Conservation (phyloP, 1,284 basidiomycete species). For the Rhodotorula glutinis region DNA sequence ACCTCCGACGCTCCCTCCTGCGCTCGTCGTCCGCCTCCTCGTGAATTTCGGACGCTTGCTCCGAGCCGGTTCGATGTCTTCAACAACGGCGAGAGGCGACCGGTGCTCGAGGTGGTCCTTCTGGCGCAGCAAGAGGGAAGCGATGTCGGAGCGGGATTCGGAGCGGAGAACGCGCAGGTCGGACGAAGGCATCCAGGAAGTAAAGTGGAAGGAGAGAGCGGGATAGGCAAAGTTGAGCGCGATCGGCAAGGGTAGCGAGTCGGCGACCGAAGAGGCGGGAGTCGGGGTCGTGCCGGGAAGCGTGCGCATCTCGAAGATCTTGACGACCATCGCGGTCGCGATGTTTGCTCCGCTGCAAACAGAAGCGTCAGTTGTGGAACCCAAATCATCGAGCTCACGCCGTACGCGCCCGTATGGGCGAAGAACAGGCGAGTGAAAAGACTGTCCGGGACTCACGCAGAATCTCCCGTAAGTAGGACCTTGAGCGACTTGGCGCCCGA, state of each 20-base stretch:
- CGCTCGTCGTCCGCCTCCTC: slow-evolving; percentile 7
- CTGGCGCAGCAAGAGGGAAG: slow-evolving; percentile 64
- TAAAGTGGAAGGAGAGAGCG: slow-evolving; percentile 89
- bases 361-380: too few species aligned
- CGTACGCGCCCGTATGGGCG: too few species aligned
- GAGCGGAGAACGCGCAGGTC: slow-evolving; percentile 74
- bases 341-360: slow-evolving; percentile 72
- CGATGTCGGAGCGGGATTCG: slow-evolving; percentile 63
- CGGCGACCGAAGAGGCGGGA: slow-evolving; percentile 30
- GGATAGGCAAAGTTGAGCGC: slow-evolving; percentile 73
- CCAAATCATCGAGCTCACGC: slow-evolving; percentile 60
- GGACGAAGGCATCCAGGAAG: slow-evolving; percentile 88
- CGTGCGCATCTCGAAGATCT: slow-evolving; percentile 64
- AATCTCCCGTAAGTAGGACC: slow-evolving; percentile 80
- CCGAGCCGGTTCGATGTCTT: slow-evolving; percentile 54
- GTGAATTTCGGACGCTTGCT: slow-evolving; percentile 15
- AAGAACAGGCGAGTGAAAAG: too few species aligned
- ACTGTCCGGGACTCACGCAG: slow-evolving; percentile 46
- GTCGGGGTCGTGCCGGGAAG: slow-evolving; percentile 44
- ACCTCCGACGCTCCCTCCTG: slow-evolving; percentile 48
- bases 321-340: slow-evolving; percentile 74
- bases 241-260: slow-evolving; percentile 59
- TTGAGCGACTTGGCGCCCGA: slow-evolving; percentile 65
- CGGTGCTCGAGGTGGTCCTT: slow-evolving; percentile 74
- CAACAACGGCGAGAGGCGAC: slow-evolving; percentile 78